Conservation (phyloP, 2,329 filamentous ascomycete species). For the Basipetospora sp. region DNA sequence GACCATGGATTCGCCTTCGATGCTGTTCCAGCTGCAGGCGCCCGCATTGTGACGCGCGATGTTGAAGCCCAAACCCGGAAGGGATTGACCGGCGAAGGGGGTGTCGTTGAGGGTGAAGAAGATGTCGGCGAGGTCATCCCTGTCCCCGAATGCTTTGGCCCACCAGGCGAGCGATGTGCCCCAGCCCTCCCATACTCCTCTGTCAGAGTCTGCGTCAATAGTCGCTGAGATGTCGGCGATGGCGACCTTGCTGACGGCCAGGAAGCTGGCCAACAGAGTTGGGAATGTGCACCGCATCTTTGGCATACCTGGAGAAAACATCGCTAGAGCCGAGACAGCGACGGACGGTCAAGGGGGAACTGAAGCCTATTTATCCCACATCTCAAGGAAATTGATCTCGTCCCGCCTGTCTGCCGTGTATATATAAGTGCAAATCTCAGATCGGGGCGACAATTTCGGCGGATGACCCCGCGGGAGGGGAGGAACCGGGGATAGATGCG, state of each 20-base stretch:
- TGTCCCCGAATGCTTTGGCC: slow-evolving; percentile 25
- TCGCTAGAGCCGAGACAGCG: no score
- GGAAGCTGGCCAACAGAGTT: no score
- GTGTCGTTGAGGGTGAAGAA: slow-evolving; percentile 24
- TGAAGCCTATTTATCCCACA: no score
- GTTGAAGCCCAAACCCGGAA: slow-evolving; percentile 15
- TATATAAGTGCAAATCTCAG: no score
- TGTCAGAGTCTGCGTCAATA: slow-evolving; percentile 13
- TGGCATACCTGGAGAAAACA: no score
- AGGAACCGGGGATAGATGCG: no score
- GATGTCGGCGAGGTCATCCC: slow-evolving; percentile 25
- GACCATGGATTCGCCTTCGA: slow-evolving; percentile 20
- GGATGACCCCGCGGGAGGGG: no score
- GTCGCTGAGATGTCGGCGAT: slow-evolving; percentile 4
- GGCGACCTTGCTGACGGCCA: slow-evolving; percentile 1
- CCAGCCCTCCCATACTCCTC: slow-evolving; percentile 29
- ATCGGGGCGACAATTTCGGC: no score
- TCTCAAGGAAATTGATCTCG: no score
- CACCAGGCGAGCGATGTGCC: slow-evolving; percentile 29
- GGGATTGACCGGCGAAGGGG: neutral
- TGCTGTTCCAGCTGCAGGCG: slow-evolving; percentile 22
- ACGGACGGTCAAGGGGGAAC: no score
- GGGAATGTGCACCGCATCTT: no score
- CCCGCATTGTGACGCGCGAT: slow-evolving; percentile 30
- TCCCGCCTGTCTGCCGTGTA: no score